Percentiles rank a stretch among this genome's conserved stretches.
phyloP scores from a whole-genome alignment of 306 rosid genomes.

The Cucumis sativus region DNA sequence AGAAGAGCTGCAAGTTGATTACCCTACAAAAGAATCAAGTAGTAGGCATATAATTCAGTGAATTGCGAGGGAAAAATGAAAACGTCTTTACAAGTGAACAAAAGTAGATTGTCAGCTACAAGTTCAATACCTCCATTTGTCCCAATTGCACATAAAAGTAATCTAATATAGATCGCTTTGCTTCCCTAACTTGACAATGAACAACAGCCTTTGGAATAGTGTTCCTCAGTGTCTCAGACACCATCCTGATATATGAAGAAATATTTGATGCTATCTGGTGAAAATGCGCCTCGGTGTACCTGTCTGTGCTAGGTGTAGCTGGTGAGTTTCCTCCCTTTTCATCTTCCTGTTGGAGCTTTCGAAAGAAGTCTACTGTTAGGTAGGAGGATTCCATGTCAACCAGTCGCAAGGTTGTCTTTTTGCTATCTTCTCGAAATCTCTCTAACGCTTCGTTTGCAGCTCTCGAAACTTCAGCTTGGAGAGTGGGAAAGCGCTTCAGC shows the following conservation, averaged over 20 bases:
- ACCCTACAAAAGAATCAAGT: constrained; percentile 14
- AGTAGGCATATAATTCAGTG: neutral
- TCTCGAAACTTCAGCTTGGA: constrained; percentile 29
- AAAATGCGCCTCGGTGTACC: constrained; percentile 29
- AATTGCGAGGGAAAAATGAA: neutral
- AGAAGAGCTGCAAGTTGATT: constrained; percentile 27
- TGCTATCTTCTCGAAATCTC: constrained; percentile 39
- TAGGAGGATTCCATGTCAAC: constrained; percentile 44
- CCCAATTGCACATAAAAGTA: constrained; percentile 33
- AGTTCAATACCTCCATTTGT: constrained; percentile 25
- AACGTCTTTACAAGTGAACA: neutral
- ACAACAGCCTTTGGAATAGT: constrained; percentile 40
- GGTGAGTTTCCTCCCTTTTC: constrained; percentile 22
- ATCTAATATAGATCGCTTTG: constrained; percentile 33
- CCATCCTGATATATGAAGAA: constrained; percentile 31
- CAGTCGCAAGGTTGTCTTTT: constrained; percentile 29
- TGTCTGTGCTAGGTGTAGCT: constrained; percentile 12
- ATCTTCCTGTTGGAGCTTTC: constrained; percentile 28
- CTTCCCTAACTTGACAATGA: constrained; percentile 49
- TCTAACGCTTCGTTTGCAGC: constrained; percentile 38
- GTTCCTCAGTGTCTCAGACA: constrained; percentile 32
- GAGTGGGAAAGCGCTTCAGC: constrained; percentile 34
- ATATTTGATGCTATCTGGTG: constrained; percentile 30
- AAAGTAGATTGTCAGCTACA: neutral
- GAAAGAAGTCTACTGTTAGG: constrained; percentile 35